Evolutionary conservation across 768 basidiomycete genomes (phyloP).

Genomic region (Pleurotus sapidus): DNA sequence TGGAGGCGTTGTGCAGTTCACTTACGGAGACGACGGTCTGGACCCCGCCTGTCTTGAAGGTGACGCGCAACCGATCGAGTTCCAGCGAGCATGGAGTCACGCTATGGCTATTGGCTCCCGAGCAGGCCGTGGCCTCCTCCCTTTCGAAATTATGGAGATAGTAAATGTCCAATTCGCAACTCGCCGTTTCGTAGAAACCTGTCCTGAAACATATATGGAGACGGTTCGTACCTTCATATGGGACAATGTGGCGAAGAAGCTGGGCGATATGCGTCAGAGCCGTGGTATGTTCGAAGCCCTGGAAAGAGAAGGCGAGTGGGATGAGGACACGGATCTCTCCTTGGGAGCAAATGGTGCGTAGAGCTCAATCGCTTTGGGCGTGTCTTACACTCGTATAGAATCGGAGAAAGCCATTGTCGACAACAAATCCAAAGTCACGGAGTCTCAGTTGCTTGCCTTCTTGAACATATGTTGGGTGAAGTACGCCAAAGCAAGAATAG

Average conservation of each 20-base stretch:
- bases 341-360: constrained; percentile 68
- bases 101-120: constrained; percentile 65
- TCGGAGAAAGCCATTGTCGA: constrained; percentile 77
- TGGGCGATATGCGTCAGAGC: constrained; percentile 64
- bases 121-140: constrained; percentile 65
- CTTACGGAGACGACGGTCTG: constrained; percentile 94
- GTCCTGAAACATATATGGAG: constrained; percentile 66
- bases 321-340: constrained; percentile 71
- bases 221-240: constrained; percentile 71
- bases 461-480: constrained; percentile 86
- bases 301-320: constrained; percentile 73
- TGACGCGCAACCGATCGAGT: constrained; percentile 91
- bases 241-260: constrained; percentile 58
- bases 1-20: constrained; percentile 95
- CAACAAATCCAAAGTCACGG: constrained; percentile 88
- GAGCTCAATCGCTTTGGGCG: background rate
- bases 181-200: constrained; percentile 62
- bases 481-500: constrained; percentile 94
- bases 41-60: constrained; percentile 94
- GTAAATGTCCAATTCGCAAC: constrained; percentile 60
- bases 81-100: constrained; percentile 84
- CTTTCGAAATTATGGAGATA: constrained; percentile 81
- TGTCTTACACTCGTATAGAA: constrained; percentile 29
- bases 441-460: constrained; percentile 75
- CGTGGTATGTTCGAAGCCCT: constrained; percentile 85